phyloP scores from a whole-genome alignment of 2,329 filamentous ascomycete genomes.

The Calonectria honghensis region DNA sequence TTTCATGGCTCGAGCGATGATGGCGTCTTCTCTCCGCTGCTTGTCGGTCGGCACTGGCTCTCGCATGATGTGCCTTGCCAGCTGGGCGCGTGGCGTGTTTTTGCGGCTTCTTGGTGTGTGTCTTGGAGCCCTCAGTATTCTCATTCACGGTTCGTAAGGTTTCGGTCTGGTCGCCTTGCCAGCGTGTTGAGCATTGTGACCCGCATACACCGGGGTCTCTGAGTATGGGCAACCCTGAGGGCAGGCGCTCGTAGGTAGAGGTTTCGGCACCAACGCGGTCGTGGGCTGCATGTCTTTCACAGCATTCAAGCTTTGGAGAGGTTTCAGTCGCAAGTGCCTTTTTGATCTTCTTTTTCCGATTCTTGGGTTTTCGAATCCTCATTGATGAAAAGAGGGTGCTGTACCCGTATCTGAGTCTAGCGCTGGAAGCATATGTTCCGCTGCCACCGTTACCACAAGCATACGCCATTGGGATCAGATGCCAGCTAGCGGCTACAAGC shows the following conservation, averaged over 20 bases:
- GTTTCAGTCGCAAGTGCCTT: not conserved
- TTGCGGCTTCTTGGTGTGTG: not conserved
- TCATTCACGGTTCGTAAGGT: not conserved
- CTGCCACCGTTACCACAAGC: slow-evolving; percentile 20
- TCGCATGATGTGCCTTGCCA: not conserved
- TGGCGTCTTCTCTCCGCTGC: slow-evolving; percentile 11
- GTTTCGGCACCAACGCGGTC: slow-evolving; percentile 22
- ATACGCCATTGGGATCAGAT: slow-evolving; percentile 22
- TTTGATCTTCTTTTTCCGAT: slow-evolving; percentile 2
- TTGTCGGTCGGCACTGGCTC: slow-evolving; percentile 2
- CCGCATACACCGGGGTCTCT: slow-evolving; percentile 10
- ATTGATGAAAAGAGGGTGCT: slow-evolving; percentile 11
- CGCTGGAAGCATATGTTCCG: slow-evolving; percentile 10
- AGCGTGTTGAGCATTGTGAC: not conserved
- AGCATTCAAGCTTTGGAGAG: not conserved
- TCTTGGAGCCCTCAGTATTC: not conserved
- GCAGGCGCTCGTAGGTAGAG: slow-evolving; percentile 22
- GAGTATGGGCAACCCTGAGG: slow-evolving; percentile 30
- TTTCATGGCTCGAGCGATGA: slow-evolving; percentile 28
- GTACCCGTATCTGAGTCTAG: slow-evolving; percentile 27
- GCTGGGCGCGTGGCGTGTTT: not conserved
- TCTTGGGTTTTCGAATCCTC: not conserved
- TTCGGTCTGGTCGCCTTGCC: not conserved
- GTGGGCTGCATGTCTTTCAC: slow-evolving; percentile 2
- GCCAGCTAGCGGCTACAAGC: not conserved